phyloP scores from a whole-genome alignment of 371 early-diverging fungal species.

The Apophysomyces elegans region DNA sequence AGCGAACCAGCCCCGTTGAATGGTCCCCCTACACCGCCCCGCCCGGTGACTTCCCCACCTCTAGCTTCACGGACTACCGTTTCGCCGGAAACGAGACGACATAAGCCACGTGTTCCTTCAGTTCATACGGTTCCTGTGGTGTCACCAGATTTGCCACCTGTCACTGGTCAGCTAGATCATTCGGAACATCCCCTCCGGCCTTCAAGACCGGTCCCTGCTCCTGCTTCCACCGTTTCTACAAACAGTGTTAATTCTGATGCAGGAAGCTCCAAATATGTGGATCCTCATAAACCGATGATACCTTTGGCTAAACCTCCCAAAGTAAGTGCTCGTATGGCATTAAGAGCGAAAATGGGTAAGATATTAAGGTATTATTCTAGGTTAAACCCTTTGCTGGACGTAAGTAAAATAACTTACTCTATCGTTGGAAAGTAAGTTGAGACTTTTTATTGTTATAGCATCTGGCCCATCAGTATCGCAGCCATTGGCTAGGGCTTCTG shows the following conservation, averaged over 20 bases:
- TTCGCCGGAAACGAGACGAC: slow-evolving; percentile 18
- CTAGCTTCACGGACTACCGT: slow-evolving; percentile 26
- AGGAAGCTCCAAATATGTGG: slow-evolving; percentile 1
- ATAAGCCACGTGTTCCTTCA: slow-evolving; percentile 27
- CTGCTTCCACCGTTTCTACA: slow-evolving; percentile 23
- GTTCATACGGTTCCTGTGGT: slow-evolving; percentile 27
- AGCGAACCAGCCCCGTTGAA: slow-evolving; percentile 6
- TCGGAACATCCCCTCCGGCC: slow-evolving; percentile 29
- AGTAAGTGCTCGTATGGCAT: slow-evolving; percentile 15
- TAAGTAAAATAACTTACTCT: too few relatives aligned
- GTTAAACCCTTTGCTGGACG: slow-evolving; percentile 10
- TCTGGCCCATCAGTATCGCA: not conserved
- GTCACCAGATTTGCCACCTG: slow-evolving; percentile 53
- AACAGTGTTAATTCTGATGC: slow-evolving; percentile 13
- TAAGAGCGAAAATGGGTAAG: not conserved
- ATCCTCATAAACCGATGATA: slow-evolving; percentile 12
- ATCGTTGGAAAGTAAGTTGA: not conserved
- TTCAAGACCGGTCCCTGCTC: slow-evolving; percentile 42
- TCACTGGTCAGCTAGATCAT: slow-evolving; percentile 22
- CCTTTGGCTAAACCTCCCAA: slow-evolving; percentile 46
- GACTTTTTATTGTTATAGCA: not conserved
- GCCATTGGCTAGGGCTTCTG: slow-evolving; percentile 8
- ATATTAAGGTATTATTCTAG: not conserved
- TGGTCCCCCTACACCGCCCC: slow-evolving; percentile 31
- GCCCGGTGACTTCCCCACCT: slow-evolving; percentile 39